Evolutionary conservation across 2,329 filamentous ascomycete species (phyloP).

Genomic region (Stylonectria norvegica): DNA sequence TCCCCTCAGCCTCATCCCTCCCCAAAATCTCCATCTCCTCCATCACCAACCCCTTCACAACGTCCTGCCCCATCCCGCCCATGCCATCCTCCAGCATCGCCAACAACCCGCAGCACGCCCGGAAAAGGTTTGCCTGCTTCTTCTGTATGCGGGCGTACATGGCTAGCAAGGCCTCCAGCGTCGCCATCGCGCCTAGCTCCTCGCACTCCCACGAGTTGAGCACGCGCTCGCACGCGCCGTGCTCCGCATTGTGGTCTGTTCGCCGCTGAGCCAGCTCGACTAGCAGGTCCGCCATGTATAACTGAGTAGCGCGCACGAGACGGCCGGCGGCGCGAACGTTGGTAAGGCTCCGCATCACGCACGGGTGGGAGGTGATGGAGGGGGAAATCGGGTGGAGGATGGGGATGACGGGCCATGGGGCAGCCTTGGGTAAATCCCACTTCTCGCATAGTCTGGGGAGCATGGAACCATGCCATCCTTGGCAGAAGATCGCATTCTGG

Average conservation of each 20-base stretch:
- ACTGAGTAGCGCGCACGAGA: too few species aligned
- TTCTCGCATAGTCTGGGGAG: neutral
- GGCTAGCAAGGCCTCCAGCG: conserved; percentile 1
- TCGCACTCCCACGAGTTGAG: conserved; percentile 16
- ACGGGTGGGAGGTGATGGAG: too few species aligned
- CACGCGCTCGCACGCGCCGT: conserved; percentile 16
- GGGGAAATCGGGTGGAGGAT: too few species aligned
- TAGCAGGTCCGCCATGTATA: neutral
- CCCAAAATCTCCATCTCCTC: too few species aligned
- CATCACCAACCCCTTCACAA: too few species aligned
- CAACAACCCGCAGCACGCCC: neutral
- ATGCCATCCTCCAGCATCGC: neutral
- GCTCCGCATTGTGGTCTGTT: conserved; percentile 3
- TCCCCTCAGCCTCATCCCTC: too few species aligned
- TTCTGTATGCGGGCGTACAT: neutral
- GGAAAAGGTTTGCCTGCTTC: conserved; percentile 8
- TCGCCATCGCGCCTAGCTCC: conserved; percentile 1
- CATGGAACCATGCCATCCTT: neutral
- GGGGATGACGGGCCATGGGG: too few species aligned
- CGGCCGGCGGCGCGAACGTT: too few species aligned
- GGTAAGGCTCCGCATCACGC: too few species aligned
- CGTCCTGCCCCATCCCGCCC: neutral
- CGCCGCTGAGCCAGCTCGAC: neutral
- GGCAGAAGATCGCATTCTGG: neutral
- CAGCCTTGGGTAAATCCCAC: too few species aligned